Evolutionary conservation across 352 stramenopile species (phyloP).

Genomic region (Blastocystis sp.): DNA sequence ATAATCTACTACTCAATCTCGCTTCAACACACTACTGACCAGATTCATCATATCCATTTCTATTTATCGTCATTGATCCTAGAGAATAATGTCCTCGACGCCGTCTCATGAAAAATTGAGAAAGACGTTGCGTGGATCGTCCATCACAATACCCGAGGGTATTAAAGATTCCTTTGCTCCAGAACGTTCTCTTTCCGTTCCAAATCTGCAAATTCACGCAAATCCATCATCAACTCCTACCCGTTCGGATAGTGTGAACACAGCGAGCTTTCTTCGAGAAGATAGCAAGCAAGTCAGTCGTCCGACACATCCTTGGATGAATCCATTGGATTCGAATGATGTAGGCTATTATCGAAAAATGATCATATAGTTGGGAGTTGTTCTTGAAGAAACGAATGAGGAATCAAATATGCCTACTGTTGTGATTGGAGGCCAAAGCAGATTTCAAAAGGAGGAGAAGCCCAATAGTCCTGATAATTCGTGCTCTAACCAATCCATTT

Average conservation of each 20-base stretch:
- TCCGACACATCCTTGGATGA: not conserved
- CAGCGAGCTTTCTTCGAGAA: not conserved
- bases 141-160: not conserved
- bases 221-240: not conserved
- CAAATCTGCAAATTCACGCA: not conserved
- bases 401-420: constrained; percentile 2
- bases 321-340: not conserved
- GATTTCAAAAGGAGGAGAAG: not conserved
- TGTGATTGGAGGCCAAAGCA: not conserved
- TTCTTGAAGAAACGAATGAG: constrained; percentile 9
- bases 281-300: not conserved
- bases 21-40: not conserved
- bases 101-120: not conserved
- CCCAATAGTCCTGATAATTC: not conserved
- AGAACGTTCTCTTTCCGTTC: not conserved
- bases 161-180: not conserved
- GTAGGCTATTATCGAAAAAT: not conserved
- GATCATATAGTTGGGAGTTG: constrained; percentile 9
- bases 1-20: not conserved
- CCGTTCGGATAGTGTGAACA: not conserved
- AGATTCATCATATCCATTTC: no score
- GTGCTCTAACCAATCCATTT: not conserved
- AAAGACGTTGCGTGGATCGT: not conserved
- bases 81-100: not conserved
- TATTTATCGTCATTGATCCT: not conserved